These are phyloP conservation scores for Orbilia javanica DNA, from an alignment of 2,329 filamentous ascomycete species.

Conservation along the genomic window DNA sequence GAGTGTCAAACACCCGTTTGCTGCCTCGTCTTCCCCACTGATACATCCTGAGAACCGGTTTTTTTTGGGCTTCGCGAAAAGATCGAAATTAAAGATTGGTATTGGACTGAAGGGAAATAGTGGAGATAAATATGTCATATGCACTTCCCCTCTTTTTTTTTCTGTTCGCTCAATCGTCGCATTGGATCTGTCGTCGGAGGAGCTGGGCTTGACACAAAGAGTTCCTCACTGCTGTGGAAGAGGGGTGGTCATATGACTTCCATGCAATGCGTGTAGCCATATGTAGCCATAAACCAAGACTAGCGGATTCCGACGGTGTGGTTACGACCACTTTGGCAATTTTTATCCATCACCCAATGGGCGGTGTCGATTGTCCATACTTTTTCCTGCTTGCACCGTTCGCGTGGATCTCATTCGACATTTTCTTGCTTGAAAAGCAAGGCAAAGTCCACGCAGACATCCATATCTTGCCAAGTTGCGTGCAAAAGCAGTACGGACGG, in stretches of 20 bases:
- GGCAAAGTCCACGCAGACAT: slow-evolving; percentile 33
- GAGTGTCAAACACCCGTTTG: slow-evolving; percentile 37
- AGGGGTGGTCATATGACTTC: slow-evolving; percentile 58
- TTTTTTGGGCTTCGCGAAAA: neutral
- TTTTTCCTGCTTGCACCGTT: slow-evolving; percentile 12
- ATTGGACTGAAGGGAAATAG: neutral
- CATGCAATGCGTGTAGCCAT: slow-evolving; percentile 54
- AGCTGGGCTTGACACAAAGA: slow-evolving; percentile 14
- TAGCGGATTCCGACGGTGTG: slow-evolving; percentile 54
- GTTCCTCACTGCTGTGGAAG: slow-evolving; percentile 26
- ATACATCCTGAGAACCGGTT: neutral
- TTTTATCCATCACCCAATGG: slow-evolving; percentile 42
- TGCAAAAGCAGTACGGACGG: slow-evolving; percentile 24
- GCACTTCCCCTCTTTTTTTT: slow-evolving; percentile 13
- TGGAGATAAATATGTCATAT: slow-evolving; percentile 23
- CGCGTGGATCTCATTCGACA: slow-evolving; percentile 41
- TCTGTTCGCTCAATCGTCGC: neutral
- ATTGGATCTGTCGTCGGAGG: slow-evolving; percentile 19
- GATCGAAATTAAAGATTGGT: neutral
- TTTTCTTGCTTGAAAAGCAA: slow-evolving; percentile 23
- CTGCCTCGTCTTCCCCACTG: neutral
- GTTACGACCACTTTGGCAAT: slow-evolving; percentile 58
- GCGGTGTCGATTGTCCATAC: slow-evolving; percentile 38
- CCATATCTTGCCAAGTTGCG: slow-evolving; percentile 33
- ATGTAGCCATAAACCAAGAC: too few relatives aligned